Conservation (phyloP, 2,329 filamentous ascomycete species). For the Epichloe bromicola region DNA sequence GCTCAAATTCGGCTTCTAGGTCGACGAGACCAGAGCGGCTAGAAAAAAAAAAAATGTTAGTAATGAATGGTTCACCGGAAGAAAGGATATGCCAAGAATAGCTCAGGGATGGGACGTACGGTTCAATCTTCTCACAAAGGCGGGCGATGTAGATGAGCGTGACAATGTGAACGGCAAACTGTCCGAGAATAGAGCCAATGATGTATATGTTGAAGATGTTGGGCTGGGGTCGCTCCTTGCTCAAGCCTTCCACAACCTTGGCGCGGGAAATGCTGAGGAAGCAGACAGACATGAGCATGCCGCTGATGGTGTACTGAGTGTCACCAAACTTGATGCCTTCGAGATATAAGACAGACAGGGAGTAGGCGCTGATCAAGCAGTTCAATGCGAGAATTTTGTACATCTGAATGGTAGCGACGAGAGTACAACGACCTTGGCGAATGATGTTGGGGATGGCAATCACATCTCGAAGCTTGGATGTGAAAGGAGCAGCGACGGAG, state of each 20-base stretch:
- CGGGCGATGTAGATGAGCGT: constrained; percentile 90
- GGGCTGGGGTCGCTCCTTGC: constrained; percentile 92
- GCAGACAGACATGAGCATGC: constrained; percentile 99
- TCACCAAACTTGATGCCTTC: constrained; percentile 99
- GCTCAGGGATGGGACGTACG: constrained; percentile 41
- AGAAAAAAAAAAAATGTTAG: neutral
- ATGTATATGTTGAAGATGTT: constrained; percentile 99
- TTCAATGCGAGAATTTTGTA: constrained; percentile 99
- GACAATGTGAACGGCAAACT: constrained; percentile 90
- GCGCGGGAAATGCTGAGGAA: constrained; percentile 98
- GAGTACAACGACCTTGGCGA: constrained; percentile 89
- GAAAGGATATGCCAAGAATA: too few relatives aligned
- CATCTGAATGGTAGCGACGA: constrained; percentile 98
- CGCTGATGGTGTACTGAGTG: constrained; percentile 94
- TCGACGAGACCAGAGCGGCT: constrained; percentile 54
- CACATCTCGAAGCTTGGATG: constrained; percentile 92
- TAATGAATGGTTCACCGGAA: constrained; percentile 7
- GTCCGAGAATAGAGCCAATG: constrained; percentile 90
- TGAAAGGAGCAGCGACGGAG: constrained; percentile 93
- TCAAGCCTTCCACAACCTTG: constrained; percentile 86
- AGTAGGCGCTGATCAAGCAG: constrained; percentile 96
- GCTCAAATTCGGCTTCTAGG: constrained; percentile 86
- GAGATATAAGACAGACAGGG: constrained; percentile 86
- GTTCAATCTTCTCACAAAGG: constrained; percentile 73
- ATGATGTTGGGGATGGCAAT: constrained; percentile 97